Evolutionary conservation across 805 yeast genomes (phyloP).

Genomic region (Zygosaccharomyces kombuchaensis): DNA sequence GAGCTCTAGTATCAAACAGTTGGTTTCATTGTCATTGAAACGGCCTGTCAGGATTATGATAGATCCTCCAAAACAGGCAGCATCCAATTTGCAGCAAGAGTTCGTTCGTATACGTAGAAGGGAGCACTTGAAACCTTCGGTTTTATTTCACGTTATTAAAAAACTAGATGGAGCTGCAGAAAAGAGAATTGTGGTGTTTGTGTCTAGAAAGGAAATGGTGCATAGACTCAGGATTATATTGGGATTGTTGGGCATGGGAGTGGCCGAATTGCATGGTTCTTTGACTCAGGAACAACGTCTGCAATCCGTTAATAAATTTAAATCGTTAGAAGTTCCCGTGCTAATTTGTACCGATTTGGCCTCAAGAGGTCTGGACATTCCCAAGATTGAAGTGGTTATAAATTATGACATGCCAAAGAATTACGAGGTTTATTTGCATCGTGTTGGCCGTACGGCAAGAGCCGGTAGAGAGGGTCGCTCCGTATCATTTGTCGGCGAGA

Average conservation of each 20-base stretch:
- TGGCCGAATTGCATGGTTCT: slow-evolving; percentile 79
- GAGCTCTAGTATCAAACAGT: slow-evolving; percentile 86
- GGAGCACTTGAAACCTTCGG: slow-evolving; percentile 77
- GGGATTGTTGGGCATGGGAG: slow-evolving; percentile 71
- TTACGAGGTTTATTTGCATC: slow-evolving; percentile 86
- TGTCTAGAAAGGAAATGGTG: slow-evolving; percentile 85
- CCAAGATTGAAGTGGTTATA: slow-evolving; percentile 90
- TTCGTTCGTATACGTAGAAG: slow-evolving; percentile 92
- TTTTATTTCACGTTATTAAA: slow-evolving; percentile 66
- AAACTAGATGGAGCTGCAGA: slow-evolving; percentile 58
- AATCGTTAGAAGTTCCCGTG: slow-evolving; percentile 76
- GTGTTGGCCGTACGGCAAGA: slow-evolving; percentile 99
- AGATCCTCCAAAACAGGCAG: slow-evolving; percentile 93
- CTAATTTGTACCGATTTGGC: slow-evolving; percentile 96
- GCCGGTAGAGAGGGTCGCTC: slow-evolving; percentile 96
- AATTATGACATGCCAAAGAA: slow-evolving; percentile 95
- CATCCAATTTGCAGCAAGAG: slow-evolving; percentile 85
- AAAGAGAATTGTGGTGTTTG: slow-evolving; percentile 82
- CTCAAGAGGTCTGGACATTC: slow-evolving; percentile 98
- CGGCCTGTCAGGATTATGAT: slow-evolving; percentile 94
- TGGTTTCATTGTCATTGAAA: slow-evolving; percentile 81
- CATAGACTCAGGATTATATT: slow-evolving; percentile 75
- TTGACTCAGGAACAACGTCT: slow-evolving; percentile 91
- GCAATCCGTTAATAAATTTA: slow-evolving; percentile 75
- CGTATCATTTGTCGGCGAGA: slow-evolving; percentile 90